Evolutionary conservation across 2,329 filamentous ascomycete species (phyloP).

Genomic region (Paecilomyces sp.): DNA sequence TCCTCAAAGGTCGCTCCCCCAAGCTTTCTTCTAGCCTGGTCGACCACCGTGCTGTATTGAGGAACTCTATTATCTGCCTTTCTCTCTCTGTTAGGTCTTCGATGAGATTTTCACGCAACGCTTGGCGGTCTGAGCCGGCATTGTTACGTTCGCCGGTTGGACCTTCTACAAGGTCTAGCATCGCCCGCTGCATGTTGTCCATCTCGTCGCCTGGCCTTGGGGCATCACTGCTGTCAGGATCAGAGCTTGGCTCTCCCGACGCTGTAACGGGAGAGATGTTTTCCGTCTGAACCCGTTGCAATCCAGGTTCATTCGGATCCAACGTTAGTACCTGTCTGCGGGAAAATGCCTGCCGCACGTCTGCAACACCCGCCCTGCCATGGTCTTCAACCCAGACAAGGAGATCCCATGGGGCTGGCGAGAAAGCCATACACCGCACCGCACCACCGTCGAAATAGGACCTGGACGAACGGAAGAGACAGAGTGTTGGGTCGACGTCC

Average conservation of each 20-base stretch:
- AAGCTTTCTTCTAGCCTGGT: conserved; percentile 24
- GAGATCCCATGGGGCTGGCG: conserved; percentile 81
- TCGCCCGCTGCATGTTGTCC: conserved; percentile 15
- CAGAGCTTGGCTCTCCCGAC: conserved; percentile 14
- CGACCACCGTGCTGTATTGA: conserved; percentile 35
- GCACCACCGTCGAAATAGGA: conserved; percentile 66
- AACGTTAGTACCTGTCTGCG: conserved; percentile 37
- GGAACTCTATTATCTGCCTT: conserved; percentile 35
- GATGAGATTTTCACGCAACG: conserved; percentile 27
- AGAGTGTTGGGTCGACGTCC: conserved; percentile 50
- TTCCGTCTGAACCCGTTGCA: conserved; percentile 27
- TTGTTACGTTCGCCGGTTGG: conserved; percentile 11
- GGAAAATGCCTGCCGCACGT: conserved; percentile 39
- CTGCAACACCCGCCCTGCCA: conserved; percentile 40
- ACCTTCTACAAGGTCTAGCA: conserved; percentile 19
- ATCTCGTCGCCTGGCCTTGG: conserved; percentile 12
- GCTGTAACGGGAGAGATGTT: conserved; percentile 19
- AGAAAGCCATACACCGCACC: conserved; percentile 86
- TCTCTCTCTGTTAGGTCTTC: conserved; percentile 36
- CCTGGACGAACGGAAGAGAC: conserved; percentile 70
- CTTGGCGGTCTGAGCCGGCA: conserved; percentile 17
- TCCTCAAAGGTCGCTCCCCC: conserved; percentile 21
- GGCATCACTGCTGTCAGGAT: conserved; percentile 13
- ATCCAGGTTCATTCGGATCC: conserved; percentile 22
- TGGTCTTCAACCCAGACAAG: conserved; percentile 91